These are phyloP conservation scores for Aspergillus calidoustus DNA, from an alignment of 2,329 filamentous ascomycete genomes.

Conservation along the genomic window DNA sequence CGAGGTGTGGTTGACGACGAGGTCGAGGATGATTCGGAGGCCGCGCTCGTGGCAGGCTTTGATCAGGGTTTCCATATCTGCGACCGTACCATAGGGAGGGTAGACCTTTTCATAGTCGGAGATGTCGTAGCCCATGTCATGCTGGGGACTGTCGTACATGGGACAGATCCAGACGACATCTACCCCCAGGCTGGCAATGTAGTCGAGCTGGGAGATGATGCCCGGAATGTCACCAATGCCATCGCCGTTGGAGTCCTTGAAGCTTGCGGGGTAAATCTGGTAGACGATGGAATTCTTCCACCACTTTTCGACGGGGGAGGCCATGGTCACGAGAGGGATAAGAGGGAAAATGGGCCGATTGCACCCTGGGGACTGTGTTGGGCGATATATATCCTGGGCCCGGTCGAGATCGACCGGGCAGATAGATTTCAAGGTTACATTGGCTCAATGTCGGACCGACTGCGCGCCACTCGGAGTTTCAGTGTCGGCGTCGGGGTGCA, in stretches of 20 bases:
- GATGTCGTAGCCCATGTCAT: slow-evolving; percentile 60
- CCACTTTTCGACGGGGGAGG: slow-evolving; percentile 39
- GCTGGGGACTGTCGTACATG: slow-evolving; percentile 56
- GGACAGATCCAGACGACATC: slow-evolving; percentile 62
- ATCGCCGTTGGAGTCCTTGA: slow-evolving; percentile 53
- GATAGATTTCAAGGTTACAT: neutral
- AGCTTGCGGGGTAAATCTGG: slow-evolving; percentile 61
- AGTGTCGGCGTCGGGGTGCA: no score
- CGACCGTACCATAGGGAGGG: slow-evolving; percentile 67
- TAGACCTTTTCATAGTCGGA: slow-evolving; percentile 66
- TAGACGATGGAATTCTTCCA: slow-evolving; percentile 44
- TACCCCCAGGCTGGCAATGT: slow-evolving; percentile 64
- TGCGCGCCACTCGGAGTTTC: neutral
- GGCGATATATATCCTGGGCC: neutral
- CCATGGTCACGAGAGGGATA: neutral
- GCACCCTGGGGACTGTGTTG: slow-evolving; percentile 23
- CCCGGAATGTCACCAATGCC: slow-evolving; percentile 69
- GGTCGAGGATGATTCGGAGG: slow-evolving; percentile 73
- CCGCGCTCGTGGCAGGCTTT: slow-evolving; percentile 62
- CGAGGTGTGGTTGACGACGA: slow-evolving; percentile 79
- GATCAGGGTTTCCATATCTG: slow-evolving; percentile 67
- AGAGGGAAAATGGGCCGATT: slow-evolving; percentile 21
- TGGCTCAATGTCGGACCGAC: neutral
- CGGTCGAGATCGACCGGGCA: neutral
- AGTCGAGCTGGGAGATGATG: slow-evolving; percentile 66